phyloP scores from a whole-genome alignment of 108 stramenopile species.

The Asterionellopsis glacialis region DNA sequence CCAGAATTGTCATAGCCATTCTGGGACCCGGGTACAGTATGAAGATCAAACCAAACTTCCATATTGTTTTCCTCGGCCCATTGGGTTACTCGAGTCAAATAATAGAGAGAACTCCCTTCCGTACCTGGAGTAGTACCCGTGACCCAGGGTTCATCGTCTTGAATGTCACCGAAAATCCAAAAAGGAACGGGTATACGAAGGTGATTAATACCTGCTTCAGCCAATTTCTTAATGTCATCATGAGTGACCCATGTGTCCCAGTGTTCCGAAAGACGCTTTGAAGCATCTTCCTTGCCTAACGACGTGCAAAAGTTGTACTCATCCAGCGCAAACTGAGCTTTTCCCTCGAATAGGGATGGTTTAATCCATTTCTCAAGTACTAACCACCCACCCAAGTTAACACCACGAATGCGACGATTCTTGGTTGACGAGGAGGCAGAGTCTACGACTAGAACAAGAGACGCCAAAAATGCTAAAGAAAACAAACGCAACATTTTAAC shows the following conservation, averaged over 20 bases:
- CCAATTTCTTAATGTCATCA: conserved; percentile 37
- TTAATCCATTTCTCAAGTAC: conserved; percentile 61
- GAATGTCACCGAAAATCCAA: conserved; percentile 54
- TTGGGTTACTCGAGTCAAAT: conserved; percentile 40
- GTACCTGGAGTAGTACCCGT: not conserved
- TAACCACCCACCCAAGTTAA: conserved; percentile 62
- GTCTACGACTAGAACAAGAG: too few species aligned
- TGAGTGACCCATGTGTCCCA: conserved; percentile 64
- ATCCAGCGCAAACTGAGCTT: conserved; percentile 38
- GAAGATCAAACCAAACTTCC: conserved; percentile 67
- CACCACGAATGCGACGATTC: conserved; percentile 54
- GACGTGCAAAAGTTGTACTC: conserved; percentile 38
- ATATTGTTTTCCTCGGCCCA: conserved; percentile 49
- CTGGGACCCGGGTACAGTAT: conserved; percentile 72
- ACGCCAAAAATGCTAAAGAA: too few species aligned
- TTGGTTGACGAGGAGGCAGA: too few species aligned
- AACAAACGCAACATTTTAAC: too few species aligned
- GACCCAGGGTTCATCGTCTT: conserved; percentile 5
- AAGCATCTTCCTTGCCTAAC: conserved; percentile 37
- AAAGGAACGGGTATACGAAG: conserved; percentile 64
- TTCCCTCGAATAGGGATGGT: conserved; percentile 54
- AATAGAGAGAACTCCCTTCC: conserved; percentile 39
- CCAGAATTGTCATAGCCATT: conserved; percentile 79
- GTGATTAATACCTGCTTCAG: conserved; percentile 53
- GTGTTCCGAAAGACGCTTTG: conserved; percentile 52